Base-by-base conservation (phyloP, 2,329 filamentous ascomycete genomes). In the Colletotrichum nymphaeae region DNA sequence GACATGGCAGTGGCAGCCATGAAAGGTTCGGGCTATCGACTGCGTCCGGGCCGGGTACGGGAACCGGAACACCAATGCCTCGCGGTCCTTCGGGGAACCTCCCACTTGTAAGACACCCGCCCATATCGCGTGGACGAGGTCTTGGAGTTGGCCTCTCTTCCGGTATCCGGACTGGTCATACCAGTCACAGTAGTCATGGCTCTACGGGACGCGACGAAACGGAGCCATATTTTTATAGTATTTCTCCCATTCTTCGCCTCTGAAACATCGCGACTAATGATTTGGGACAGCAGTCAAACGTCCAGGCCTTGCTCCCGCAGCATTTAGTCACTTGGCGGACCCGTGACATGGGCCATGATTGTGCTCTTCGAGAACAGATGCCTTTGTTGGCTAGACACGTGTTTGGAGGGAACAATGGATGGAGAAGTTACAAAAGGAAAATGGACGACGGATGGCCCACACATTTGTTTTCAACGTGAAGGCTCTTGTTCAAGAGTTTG, bases 11-110 rank as follows among this genome's bases (percentile, higher is more conserved):
- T 78, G 79, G 75, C 19, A 77, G 78, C 30, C 59, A 74, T 24
- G 63, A 63, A 26, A 70, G 76, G 16, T 71, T 80, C 28, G 79
- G 79, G 16, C 58, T 83, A 32, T 78, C 80, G 24, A 78, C 76
- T 6, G 77, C 81, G 37, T 79, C 81, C 6, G 80, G 80, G 16
- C 72, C 81, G 6, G 78, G 81, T n/a, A 67, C 76, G n/a, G 80
- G 80, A 9, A 67, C 76, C 19, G 80, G 80, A 9, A 78, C 80
- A 16, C 77, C 78, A 12, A 58, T 66, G 8, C 26, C 60, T 5
- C 69, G 66, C 24, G 73, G 74, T 1, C 57, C 65, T 8, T 58
- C 65, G 19, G 60, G 64, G 30, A 67, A 22, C 26, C 57, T 67
- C 12, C 52, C 66, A 19, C 32, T 55, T 30, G 24, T 56, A 52